A percentile compares a stretch with the other conserved stretches of the same genome.
Evolutionary conservation across 164 flowering plant genomes (phyloP).

Genomic region (Sedum album): DNA sequence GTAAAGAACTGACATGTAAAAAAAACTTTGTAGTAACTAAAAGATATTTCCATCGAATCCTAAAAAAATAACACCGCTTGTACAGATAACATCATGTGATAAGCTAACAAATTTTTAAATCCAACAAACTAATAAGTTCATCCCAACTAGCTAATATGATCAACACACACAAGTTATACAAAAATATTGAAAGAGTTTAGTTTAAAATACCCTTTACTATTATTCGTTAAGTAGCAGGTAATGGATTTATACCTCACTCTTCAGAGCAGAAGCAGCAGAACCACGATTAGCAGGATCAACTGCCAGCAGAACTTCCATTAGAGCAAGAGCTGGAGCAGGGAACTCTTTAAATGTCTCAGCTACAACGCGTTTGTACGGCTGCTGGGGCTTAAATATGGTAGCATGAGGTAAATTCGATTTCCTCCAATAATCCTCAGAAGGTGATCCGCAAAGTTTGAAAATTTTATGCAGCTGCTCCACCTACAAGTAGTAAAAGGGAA

Average conservation of each 20-base stretch:
- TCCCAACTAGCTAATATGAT: too few species aligned
- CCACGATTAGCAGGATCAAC: constrained; percentile 92
- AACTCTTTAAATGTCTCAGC: constrained; percentile 78
- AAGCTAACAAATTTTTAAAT: not conserved
- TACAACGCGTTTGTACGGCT: constrained; percentile 67
- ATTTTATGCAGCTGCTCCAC: constrained; percentile 97
- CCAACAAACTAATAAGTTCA: not conserved
- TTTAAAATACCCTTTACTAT: too few species aligned
- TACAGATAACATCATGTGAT: not conserved
- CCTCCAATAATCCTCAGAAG: too few species aligned
- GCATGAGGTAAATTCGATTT: too few species aligned
- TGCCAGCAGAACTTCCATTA: constrained; percentile 70
- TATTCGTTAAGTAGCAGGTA: too few species aligned
- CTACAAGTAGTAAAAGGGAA: constrained; percentile 26
- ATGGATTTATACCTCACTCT: constrained; percentile 85
- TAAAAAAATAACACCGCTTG: not conserved
- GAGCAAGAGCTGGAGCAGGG: too few species aligned
- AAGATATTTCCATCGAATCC: not conserved
- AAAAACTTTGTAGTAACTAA: not conserved
- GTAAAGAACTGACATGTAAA: constrained; percentile 60
- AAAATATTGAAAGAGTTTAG: too few species aligned
- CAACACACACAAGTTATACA: not conserved
- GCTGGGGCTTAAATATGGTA: too few species aligned
- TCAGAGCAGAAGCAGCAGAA: constrained; percentile 69
- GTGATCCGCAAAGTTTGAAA: too few species aligned